Evolutionary conservation across 768 basidiomycete genomes (phyloP).

Genomic region (Mycena filopes): DNA sequence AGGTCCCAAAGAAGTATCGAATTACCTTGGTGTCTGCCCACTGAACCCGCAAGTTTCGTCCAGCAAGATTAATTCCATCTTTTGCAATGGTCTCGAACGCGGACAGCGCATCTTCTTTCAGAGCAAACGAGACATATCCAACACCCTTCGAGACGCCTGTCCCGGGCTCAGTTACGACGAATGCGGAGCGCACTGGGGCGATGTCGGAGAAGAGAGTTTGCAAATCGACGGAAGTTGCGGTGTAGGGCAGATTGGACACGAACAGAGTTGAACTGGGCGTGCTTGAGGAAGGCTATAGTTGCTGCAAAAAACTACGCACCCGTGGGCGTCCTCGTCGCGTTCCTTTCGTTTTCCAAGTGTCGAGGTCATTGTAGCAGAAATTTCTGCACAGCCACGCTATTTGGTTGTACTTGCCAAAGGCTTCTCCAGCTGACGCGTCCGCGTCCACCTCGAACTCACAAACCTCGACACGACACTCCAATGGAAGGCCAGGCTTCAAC

Average conservation of each 20-base stretch:
- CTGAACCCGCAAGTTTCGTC: conserved; percentile 75
- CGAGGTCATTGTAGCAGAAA: conserved; percentile 31
- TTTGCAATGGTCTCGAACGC: conserved; percentile 73
- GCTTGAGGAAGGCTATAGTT: background rate
- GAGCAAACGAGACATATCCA: conserved; percentile 93
- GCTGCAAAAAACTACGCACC: conserved; percentile 36
- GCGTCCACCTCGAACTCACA: conserved; percentile 17
- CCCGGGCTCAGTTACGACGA: conserved; percentile 87
- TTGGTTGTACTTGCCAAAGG: background rate
- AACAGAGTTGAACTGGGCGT: conserved; percentile 82
- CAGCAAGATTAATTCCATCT: conserved; percentile 73
- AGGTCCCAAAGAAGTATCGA: conserved; percentile 23
- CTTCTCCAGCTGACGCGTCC: conserved; percentile 52
- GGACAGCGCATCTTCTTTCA: conserved; percentile 87
- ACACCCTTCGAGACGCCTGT: conserved; percentile 90
- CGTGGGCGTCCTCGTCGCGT: conserved; percentile 50
- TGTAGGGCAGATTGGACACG: conserved; percentile 92
- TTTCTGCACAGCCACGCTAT: background rate
- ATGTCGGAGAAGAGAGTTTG: conserved; percentile 95
- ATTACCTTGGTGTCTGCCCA: conserved; percentile 85
- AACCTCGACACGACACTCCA: conserved; percentile 17
- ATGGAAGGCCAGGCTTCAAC: conserved; percentile 63
- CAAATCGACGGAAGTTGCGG: conserved; percentile 89
- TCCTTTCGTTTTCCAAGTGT: conserved; percentile 58
- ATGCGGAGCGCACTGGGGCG: conserved; percentile 93